phyloP scores from a whole-genome alignment of 768 basidiomycete genomes.

The Amanita inopinata region DNA sequence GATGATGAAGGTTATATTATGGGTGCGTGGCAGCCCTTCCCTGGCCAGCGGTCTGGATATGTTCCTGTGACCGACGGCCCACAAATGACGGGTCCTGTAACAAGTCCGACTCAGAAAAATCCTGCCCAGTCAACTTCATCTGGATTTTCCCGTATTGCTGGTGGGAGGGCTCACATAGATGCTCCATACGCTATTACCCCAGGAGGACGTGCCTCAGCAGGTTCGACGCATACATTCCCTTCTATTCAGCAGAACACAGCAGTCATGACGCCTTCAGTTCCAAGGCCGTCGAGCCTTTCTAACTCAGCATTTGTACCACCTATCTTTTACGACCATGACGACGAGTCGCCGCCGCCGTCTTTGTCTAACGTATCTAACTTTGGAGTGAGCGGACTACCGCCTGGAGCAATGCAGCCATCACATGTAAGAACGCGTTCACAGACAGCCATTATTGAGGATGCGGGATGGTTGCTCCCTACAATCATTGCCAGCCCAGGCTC shows the following conservation, averaged over 20 bases:
- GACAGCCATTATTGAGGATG: conserved; percentile 74
- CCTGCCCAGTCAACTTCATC: conserved; percentile 27
- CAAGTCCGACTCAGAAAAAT: conserved; percentile 14
- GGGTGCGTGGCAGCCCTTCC: conserved; percentile 86
- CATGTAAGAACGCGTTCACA: conserved; percentile 75
- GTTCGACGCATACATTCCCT: conserved; percentile 57
- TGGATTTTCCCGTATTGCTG: conserved; percentile 82
- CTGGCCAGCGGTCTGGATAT: conserved; percentile 34
- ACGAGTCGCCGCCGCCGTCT: conserved; percentile 40
- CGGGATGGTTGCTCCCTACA: conserved; percentile 20
- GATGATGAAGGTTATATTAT: conserved; percentile 87
- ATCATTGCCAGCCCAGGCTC: conserved; percentile 13
- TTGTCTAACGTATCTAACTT: conserved; percentile 31
- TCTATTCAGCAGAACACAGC: conserved; percentile 39
- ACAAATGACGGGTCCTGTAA: conserved; percentile 8
- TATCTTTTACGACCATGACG: conserved; percentile 23
- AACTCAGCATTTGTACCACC: conserved; percentile 12
- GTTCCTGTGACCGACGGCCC: conserved; percentile 31
- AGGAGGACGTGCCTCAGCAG: conserved; percentile 16
- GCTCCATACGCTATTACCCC: conserved; percentile 72
- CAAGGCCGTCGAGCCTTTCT: conserved; percentile 6
- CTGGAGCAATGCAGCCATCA: conserved; percentile 56
- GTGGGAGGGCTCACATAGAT: conserved; percentile 80
- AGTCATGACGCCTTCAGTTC: conserved; percentile 6
- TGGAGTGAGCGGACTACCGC: conserved; percentile 30